These are phyloP conservation scores for Starmera amethionina DNA, from an alignment of 805 yeast genomes.

Conservation along the genomic window DNA sequence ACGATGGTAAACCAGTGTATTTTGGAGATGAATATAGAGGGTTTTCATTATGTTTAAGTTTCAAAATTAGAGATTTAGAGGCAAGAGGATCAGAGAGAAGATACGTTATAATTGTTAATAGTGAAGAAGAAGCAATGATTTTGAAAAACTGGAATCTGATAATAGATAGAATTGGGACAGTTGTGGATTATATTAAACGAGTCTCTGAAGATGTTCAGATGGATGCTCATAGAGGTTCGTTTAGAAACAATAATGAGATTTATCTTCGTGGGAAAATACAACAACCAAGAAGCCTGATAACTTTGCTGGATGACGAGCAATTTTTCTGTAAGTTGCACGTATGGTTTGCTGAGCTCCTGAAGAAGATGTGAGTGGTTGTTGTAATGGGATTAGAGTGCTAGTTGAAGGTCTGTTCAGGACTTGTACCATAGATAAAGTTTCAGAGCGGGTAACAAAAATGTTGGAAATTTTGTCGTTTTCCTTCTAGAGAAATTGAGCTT, in stretches of 20 bases:
- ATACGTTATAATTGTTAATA: conserved; percentile 48
- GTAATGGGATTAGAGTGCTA: too few relatives aligned
- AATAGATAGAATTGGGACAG: conserved; percentile 26
- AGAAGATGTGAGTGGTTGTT: conserved; percentile 9
- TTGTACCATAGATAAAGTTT: too few relatives aligned
- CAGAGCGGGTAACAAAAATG: too few relatives aligned
- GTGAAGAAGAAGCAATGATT: conserved; percentile 43
- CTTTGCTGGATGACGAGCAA: conserved; percentile 42
- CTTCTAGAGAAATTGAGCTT: too few relatives aligned
- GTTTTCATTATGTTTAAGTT: conserved; percentile 46
- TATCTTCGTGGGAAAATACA: conserved; percentile 48
- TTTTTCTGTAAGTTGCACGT: conserved; percentile 50
- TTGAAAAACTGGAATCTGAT: conserved; percentile 48
- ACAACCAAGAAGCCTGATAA: conserved; percentile 45
- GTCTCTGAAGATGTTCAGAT: too few relatives aligned
- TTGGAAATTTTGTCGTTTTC: too few relatives aligned
- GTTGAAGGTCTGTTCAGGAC: too few relatives aligned
- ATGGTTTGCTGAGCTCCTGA: conserved; percentile 49
- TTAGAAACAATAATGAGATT: conserved; percentile 28
- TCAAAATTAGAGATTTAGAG: conserved; percentile 51
- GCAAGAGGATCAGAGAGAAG: conserved; percentile 72
- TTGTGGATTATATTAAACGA: conserved; percentile 29
- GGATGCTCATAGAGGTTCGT: conserved; percentile 17
- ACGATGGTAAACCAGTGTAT: conserved; percentile 49
- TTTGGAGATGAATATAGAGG: conserved; percentile 58